Evolutionary conservation across 108 stramenopile species (phyloP).

Genomic region (Aurantiochytrium sp.): DNA sequence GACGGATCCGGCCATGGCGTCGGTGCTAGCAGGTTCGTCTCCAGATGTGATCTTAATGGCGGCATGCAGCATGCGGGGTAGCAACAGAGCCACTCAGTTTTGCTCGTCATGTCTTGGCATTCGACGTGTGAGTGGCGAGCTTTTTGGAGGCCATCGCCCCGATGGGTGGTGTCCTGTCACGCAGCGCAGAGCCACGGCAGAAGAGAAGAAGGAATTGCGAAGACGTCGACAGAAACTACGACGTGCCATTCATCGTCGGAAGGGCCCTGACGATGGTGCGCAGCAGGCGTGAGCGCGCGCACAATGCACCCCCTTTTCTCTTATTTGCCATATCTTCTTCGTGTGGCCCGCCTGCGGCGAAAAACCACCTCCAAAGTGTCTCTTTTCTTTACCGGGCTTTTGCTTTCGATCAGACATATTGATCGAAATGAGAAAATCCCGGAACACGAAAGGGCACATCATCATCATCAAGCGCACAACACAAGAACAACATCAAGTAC

Average conservation of each 20-base stretch:
- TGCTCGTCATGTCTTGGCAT: neutral
- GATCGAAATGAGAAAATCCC: too few species aligned
- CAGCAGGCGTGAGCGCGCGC: too few species aligned
- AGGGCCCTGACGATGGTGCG: neutral
- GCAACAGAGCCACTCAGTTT: neutral
- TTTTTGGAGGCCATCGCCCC: neutral
- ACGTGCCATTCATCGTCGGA: neutral
- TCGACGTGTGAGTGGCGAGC: neutral
- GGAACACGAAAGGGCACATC: too few species aligned
- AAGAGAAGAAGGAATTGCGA: neutral
- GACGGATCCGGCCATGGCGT: neutral
- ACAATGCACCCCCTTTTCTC: too few species aligned
- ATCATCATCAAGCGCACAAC: too few species aligned
- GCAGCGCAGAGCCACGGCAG: neutral
- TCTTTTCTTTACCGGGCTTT: too few species aligned
- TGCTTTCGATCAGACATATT: too few species aligned
- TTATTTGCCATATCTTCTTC: too few species aligned
- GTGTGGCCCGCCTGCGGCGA: too few species aligned
- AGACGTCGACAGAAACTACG: neutral
- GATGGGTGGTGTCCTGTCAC: neutral
- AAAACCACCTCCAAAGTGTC: too few species aligned
- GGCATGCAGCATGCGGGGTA: neutral
- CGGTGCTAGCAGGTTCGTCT: neutral
- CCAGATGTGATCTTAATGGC: neutral
- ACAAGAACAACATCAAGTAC: too few species aligned